Evolutionary conservation across 2,329 filamentous ascomycete genomes (phyloP), one percentile per base, ranked within the genome.

Genomic region (Amylocarpus encephaloides): DNA sequence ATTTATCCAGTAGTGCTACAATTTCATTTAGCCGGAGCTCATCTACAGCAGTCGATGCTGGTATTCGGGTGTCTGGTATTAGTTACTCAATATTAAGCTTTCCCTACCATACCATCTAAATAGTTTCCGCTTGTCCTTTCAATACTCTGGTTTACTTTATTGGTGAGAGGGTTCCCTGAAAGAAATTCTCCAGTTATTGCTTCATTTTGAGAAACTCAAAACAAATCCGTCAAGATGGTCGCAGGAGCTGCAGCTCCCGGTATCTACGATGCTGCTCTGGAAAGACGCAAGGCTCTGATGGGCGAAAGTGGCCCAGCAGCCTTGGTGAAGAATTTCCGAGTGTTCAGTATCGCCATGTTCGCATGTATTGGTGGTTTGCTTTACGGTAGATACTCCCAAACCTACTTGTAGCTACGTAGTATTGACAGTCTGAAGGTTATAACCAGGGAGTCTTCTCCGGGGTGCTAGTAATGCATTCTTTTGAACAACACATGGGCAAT

Each of bases 371-470:
- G 80, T 16, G 79, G 80, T 46, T 69, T 81, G 2, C 67, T 81
- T 1, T 80, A 62, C 53, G 61, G 62, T 65, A 45, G 3, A 48
- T 49, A 18, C 26, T n/a, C 5, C 13, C 7, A 35, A 10, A n/a
- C 5, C 12, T n/a, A n/a, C 26, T 19, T 1, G 43, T 49, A 16
- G 48, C 52, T 71, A 73, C 5, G 75, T 71, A 77, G 16, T 68
- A 78, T 26, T 81, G 86, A 64, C 83, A 32, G 15, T 22, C 2
- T 11, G 16, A 30, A 62, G 60, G 86, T 16, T 89, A 88, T 68
- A 88, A 89, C 62, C 83, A 88, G 64, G 86, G 85, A 58, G 83
- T 88, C 68, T 87, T 88, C 68, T 80, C 79, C n/a, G 85, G 85
- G 19, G 79, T 90, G 6, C 65, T 82, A 7, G 72, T 73, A 13